Percentiles rank a stretch among this genome's conserved stretches.
phyloP scores from a whole-genome alignment of 352 stramenopile species.

The Phytophthora hybrid region DNA sequence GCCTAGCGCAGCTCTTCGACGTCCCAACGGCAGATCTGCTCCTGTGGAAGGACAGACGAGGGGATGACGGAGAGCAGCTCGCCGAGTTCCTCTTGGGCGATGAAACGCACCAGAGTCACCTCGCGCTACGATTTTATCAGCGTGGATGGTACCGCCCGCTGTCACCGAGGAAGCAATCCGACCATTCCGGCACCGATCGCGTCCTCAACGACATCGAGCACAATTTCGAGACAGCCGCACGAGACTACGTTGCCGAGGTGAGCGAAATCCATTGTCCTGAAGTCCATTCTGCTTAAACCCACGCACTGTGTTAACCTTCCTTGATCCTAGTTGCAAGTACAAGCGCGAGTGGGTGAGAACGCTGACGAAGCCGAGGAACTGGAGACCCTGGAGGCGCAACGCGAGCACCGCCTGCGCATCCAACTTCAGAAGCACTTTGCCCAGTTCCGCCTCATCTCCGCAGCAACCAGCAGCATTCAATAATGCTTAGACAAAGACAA shows the following conservation, averaged over 20 bases:
- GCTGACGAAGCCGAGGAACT: constrained; percentile 41
- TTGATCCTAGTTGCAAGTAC: constrained; percentile 27
- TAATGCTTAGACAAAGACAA: constrained; percentile 3
- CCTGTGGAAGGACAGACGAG: constrained; percentile 27
- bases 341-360: constrained; percentile 36
- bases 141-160: constrained; percentile 56
- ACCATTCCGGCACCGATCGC: constrained; percentile 21
- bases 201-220: constrained; percentile 40
- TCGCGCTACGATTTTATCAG: constrained; percentile 59
- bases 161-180: constrained; percentile 30
- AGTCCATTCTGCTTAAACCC: not conserved
- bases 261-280: not conserved
- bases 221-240: constrained; percentile 38
- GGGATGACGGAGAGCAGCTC: constrained; percentile 37
- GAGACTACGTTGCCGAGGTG: constrained; percentile 58
- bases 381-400: constrained; percentile 40
- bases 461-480: not conserved
- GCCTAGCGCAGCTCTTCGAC: constrained; percentile 36
- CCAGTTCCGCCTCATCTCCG: constrained; percentile 44
- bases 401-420: constrained; percentile 47
- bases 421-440: constrained; percentile 72
- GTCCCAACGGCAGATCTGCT: constrained; percentile 22
- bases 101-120: constrained; percentile 40
- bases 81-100: constrained; percentile 47
- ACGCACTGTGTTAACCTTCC: not conserved